phyloP scores from a whole-genome alignment of 2,329 filamentous ascomycete genomes.

The Fonsecaea pedrosoi region DNA sequence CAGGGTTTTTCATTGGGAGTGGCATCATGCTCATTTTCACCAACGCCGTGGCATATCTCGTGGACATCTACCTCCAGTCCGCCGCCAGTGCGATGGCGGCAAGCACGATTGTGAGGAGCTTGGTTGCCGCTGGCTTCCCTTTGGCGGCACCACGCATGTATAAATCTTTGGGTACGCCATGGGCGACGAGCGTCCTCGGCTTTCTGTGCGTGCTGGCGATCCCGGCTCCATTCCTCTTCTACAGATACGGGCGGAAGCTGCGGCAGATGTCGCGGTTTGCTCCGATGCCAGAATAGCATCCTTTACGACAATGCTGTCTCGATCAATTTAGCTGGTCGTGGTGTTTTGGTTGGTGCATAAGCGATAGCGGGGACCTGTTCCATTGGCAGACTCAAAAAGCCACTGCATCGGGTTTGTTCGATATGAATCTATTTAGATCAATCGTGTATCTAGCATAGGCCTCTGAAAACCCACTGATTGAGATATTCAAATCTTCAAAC shows the following conservation, averaged over 20 bases:
- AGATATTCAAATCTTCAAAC: too few species aligned
- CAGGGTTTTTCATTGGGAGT: constrained; percentile 77
- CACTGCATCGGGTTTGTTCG: too few species aligned
- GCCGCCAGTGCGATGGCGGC: constrained; percentile 36
- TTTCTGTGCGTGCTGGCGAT: constrained; percentile 49
- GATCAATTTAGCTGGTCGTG: too few species aligned
- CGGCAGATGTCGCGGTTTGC: constrained; percentile 47
- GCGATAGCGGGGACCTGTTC: too few species aligned
- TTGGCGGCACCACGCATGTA: constrained; percentile 47
- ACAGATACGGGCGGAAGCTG: constrained; percentile 50
- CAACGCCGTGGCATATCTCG: constrained; percentile 43
- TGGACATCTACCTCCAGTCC: constrained; percentile 39
- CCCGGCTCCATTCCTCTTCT: constrained; percentile 50
- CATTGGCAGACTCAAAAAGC: too few species aligned
- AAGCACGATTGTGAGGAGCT: constrained; percentile 34
- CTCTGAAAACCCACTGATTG: too few species aligned
- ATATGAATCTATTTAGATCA: too few species aligned
- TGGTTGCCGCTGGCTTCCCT: constrained; percentile 36
- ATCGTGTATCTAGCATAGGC: too few species aligned
- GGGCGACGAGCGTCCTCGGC: constrained; percentile 49
- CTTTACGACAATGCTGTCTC: background rate
- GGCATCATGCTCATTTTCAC: constrained; percentile 82
- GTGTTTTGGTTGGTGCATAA: too few species aligned
- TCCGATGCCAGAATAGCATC: constrained; percentile 16
- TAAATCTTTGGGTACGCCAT: constrained; percentile 45